These are phyloP conservation scores for Botrytis cinerea DNA, from an alignment of 2,329 filamentous ascomycete genomes.

Conservation along the genomic window DNA sequence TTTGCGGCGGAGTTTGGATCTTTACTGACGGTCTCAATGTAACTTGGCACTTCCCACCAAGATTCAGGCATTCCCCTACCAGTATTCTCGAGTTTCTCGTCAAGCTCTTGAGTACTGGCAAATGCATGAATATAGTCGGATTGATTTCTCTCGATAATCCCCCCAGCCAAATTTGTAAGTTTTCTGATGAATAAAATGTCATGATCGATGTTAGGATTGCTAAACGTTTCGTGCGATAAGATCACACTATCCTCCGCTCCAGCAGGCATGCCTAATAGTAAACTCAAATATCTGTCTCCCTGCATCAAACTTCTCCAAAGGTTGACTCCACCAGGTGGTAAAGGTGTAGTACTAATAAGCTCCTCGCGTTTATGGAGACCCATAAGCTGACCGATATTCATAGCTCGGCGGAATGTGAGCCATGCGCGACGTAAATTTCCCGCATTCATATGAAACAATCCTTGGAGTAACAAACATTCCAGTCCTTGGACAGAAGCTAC, in stretches of 20 bases:
- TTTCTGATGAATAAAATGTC: constrained; percentile 33
- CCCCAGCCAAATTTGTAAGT: constrained; percentile 33
- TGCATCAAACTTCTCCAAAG: constrained; percentile 51
- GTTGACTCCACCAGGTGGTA: constrained; percentile 35
- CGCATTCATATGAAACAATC: constrained; percentile 49
- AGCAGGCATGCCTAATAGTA: constrained; percentile 37
- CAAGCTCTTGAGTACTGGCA: constrained; percentile 39
- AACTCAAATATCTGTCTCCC: constrained; percentile 49
- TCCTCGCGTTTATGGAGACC: constrained; percentile 34
- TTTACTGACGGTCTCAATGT: constrained; percentile 21
- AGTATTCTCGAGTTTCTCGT: constrained; percentile 37
- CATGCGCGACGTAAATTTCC: constrained; percentile 54
- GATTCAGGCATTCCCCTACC: constrained; percentile 35
- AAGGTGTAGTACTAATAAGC: background rate
- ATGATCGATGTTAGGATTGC: constrained; percentile 33
- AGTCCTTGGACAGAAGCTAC: constrained; percentile 52
- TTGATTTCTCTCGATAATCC: constrained; percentile 39
- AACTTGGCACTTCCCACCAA: constrained; percentile 37
- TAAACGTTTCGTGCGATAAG: constrained; percentile 34
- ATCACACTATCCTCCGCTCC: constrained; percentile 32
- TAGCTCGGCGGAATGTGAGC: constrained; percentile 49
- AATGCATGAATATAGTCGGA: constrained; percentile 33
- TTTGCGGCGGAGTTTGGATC: constrained; percentile 17
- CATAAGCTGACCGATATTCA: constrained; percentile 48
- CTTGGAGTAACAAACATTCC: constrained; percentile 53